Evolutionary conservation across 805 yeast species (phyloP), one percentile per base, ranked within the genome.

Genomic region (Yamadazyma endophytica): DNA sequence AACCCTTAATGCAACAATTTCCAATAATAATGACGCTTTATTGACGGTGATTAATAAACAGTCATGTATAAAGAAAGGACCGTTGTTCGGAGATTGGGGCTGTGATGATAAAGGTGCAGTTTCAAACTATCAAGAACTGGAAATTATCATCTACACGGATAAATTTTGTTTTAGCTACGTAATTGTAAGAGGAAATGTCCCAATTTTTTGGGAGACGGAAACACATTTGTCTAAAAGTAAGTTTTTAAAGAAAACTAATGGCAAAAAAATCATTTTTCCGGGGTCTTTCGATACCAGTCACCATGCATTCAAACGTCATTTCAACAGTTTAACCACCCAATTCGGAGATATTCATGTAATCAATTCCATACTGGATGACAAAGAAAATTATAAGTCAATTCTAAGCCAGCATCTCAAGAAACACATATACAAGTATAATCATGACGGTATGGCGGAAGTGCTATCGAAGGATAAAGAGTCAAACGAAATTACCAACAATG

Each of bases 11-110:
- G 50, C 63, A 3, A 37, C 38, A 1, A 47, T 61, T 2, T 30
- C 30, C 5, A 49, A 49, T n/a, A 51, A 55, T 16, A 56, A 53
- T 17, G 64, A 58, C 18, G 66, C 65, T 0, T 44, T 70, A 30
- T 38, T 75, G 21, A 71, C 79, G 0, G 56, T 75, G 8, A 68
- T 75, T 8, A 64, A 77, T 3, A 73, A 70, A 42, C 80, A 75
- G 39, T 61, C 69, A 18, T 70, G 77, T 36, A 47, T 49, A 18
- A 70, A 68, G 39, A 53, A 52, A 21, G 78, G 78, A 0, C 64
- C 70, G 0, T 49, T 74, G 13, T 74, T 73, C 46, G 81, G 81
- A 1, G 74, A 74, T 18, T 70, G 70, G 59, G 76, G 81, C 20
- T 61, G 73, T 43, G 81, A 75, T 45, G 80, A 75, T 38, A 69